Evolutionary conservation across 1,139 yeast species (phyloP).

Genomic region (Kurtzmaniella natalensis): DNA sequence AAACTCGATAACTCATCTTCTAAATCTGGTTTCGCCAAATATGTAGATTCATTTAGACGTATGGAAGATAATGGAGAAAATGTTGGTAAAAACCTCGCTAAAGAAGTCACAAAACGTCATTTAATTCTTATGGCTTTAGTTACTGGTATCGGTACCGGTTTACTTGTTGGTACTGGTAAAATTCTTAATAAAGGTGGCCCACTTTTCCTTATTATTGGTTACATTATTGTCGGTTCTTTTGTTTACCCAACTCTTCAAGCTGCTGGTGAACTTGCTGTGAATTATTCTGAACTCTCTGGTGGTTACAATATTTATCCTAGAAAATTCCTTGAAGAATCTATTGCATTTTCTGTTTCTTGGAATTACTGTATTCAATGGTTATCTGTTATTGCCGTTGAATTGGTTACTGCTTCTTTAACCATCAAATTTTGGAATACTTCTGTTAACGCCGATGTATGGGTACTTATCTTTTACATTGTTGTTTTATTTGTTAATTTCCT

Average conservation of each 20-base stretch:
- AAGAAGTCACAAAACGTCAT: slow-evolving; percentile 32
- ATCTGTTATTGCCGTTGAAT: slow-evolving; percentile 37
- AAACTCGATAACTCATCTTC: not conserved
- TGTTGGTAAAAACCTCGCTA: slow-evolving; percentile 28
- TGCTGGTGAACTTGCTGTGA: slow-evolving; percentile 41
- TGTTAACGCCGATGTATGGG: slow-evolving; percentile 27
- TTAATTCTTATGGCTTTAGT: slow-evolving; percentile 34
- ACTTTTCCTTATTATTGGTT: slow-evolving; percentile 30
- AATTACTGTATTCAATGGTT: slow-evolving; percentile 42
- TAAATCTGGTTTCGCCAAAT: slow-evolving; percentile 18
- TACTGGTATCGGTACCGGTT: slow-evolving; percentile 41
- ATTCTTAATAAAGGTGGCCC: slow-evolving; percentile 33
- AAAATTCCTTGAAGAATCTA: slow-evolving; percentile 32
- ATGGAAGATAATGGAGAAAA: slow-evolving; percentile 15
- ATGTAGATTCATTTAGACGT: slow-evolving; percentile 28
- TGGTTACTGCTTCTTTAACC: slow-evolving; percentile 39
- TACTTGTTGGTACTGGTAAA: slow-evolving; percentile 36
- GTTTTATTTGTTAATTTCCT: slow-evolving; percentile 21
- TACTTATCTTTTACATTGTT: slow-evolving; percentile 23
- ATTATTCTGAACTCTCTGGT: slow-evolving; percentile 35
- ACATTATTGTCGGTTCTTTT: slow-evolving; percentile 36
- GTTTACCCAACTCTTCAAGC: slow-evolving; percentile 39
- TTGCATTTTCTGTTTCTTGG: slow-evolving; percentile 40
- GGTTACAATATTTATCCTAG: slow-evolving; percentile 39
- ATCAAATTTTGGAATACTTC: slow-evolving; percentile 28